Evolutionary conservation across 768 basidiomycete genomes (phyloP).

Genomic region (Lanmaoa pseudosensibilis): DNA sequence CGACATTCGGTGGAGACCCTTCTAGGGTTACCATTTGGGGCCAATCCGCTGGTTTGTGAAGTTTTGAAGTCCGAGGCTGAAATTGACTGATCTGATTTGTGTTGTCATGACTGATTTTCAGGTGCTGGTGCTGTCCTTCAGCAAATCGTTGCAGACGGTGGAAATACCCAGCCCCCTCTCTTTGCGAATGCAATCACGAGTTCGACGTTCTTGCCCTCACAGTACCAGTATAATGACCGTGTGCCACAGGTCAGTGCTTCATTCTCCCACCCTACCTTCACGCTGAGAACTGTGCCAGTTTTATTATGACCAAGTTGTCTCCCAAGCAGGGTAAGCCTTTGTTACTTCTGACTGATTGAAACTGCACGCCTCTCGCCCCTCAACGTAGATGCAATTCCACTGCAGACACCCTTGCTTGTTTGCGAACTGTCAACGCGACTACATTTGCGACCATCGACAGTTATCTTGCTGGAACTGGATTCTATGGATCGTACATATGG

Average conservation of each 20-base stretch:
- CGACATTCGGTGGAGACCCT: neutral
- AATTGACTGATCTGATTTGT: neutral
- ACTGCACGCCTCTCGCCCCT: no score
- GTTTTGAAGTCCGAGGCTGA: neutral
- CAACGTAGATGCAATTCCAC: neutral
- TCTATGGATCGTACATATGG: neutral
- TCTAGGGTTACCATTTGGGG: neutral
- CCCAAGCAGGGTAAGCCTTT: neutral
- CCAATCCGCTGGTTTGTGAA: neutral
- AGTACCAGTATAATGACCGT: neutral
- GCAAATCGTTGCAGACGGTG: conserved; percentile 34
- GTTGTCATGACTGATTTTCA: conserved; percentile 3
- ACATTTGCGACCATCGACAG: neutral
- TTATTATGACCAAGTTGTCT: neutral
- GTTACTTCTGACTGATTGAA: neutral
- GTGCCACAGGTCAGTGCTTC: neutral
- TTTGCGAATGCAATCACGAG: conserved; percentile 27
- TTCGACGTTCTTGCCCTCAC: neutral
- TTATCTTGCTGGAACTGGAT: neutral
- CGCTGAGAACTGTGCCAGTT: neutral
- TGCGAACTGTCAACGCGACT: neutral
- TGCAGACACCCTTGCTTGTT: neutral
- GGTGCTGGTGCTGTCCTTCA: conserved; percentile 48
- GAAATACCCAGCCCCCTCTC: conserved; percentile 42
- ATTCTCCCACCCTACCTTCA: neutral